phyloP scores from a whole-genome alignment of 139 green algal species.

The Chlamydomonas sp. region DNA sequence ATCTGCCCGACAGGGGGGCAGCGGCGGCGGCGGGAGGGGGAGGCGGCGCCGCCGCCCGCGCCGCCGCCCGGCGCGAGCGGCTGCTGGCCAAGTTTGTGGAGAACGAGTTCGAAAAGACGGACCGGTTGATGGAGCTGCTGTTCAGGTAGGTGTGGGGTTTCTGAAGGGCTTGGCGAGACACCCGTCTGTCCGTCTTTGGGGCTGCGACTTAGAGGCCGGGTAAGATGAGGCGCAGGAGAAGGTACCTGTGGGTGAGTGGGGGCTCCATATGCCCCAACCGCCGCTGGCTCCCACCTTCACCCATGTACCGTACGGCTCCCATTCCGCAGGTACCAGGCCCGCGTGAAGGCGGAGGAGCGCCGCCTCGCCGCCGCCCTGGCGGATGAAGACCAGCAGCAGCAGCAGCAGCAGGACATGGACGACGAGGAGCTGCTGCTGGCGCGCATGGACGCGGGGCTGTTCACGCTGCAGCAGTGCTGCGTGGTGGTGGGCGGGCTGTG shows the following conservation, averaged over 20 bases:
- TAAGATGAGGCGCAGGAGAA: no score
- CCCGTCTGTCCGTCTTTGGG: neutral
- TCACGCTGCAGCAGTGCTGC: conserved; percentile 81
- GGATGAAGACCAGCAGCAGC: conserved; percentile 32
- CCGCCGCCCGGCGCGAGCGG: conserved; percentile 65
- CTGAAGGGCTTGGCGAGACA: neutral
- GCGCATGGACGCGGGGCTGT: conserved; percentile 83
- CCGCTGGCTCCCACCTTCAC: no score
- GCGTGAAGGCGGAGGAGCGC: conserved; percentile 53
- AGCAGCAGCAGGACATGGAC: conserved; percentile 22
- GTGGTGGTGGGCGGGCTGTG: conserved; percentile 82
- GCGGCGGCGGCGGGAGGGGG: no score
- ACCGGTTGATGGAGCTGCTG: conserved; percentile 94
- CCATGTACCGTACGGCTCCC: no score
- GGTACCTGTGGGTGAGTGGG: no score
- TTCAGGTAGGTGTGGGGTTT: conserved; percentile 55
- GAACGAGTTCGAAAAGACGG: conserved; percentile 95
- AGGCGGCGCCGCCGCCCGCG: conserved; percentile 32
- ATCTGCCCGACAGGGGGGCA: conserved; percentile 17
- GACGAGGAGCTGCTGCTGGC: conserved; percentile 51
- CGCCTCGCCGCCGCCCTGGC: conserved; percentile 10
- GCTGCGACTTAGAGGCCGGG: neutral
- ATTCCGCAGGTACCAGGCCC: conserved; percentile 57
- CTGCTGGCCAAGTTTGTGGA: conserved; percentile 97
- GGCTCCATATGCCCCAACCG: no score